phyloP scores from a whole-genome alignment of 2,329 filamentous ascomycete genomes.

The Aspergillus cejpii region DNA sequence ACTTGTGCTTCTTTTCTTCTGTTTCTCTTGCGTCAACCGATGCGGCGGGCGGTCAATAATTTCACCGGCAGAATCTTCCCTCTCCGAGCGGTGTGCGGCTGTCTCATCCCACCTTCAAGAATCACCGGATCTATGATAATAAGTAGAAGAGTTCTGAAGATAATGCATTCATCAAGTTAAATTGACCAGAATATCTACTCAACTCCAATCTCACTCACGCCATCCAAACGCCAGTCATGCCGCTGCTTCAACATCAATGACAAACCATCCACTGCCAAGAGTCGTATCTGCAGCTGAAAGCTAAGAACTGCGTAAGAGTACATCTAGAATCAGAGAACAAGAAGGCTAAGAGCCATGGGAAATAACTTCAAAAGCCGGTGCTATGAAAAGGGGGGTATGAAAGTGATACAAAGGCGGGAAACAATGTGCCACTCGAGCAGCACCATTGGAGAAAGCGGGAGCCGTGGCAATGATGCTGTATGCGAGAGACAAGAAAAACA shows the following conservation, averaged over 20 bases:
- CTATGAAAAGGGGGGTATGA: constrained; percentile 8
- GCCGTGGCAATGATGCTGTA: neutral
- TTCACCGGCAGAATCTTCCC: constrained; percentile 3
- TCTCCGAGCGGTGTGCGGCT: constrained; percentile 1
- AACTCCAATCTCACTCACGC: constrained; percentile 17
- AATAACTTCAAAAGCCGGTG: neutral
- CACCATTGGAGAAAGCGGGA: neutral
- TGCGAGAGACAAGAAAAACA: neutral
- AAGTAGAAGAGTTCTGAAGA: neutral
- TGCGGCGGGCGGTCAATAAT: constrained; percentile 8
- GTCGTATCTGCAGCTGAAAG: neutral
- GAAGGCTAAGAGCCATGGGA: neutral
- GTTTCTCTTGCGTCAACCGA: constrained; percentile 5
- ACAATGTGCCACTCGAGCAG: constrained; percentile 1
- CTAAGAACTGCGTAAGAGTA: neutral
- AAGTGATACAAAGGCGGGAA: constrained; percentile 1
- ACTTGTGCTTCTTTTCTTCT: constrained; percentile 1
- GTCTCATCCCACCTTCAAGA: neutral
- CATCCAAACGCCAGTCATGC: constrained; percentile 14
- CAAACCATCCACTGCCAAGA: constrained; percentile 1
- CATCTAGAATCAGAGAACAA: neutral
- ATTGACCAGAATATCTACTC: constrained; percentile 7
- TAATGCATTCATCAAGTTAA: neutral
- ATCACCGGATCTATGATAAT: neutral
- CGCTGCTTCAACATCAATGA: constrained; percentile 11